Conservation (phyloP, 2,329 filamentous ascomycete species). For the Neoascochyta sp. region DNA sequence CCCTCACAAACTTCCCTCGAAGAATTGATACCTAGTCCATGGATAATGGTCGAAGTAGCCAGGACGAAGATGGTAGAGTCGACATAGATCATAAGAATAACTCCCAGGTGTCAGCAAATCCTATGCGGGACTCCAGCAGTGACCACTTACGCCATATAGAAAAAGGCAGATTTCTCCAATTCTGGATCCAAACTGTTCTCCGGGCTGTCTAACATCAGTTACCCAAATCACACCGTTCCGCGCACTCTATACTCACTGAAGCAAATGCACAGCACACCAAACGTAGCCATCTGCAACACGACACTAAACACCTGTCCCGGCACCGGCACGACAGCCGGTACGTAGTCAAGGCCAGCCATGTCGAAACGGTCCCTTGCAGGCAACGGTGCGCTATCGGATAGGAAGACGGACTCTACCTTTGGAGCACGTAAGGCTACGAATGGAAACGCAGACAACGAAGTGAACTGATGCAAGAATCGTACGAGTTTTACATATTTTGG, state of each 20-base stretch:
- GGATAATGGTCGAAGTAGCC: constrained; percentile 54
- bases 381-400: too few species aligned
- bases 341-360: constrained; percentile 7
- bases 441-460: too few species aligned
- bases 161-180: constrained; percentile 21
- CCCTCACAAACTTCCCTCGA: constrained; percentile 52
- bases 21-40: constrained; percentile 55
- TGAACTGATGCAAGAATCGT: too few species aligned
- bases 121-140: background rate
- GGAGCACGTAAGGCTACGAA: too few species aligned
- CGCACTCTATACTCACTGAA: constrained; percentile 8
- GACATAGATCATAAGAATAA: constrained; percentile 57
- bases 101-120: constrained; percentile 34
- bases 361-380: too few species aligned
- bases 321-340: constrained; percentile 18
- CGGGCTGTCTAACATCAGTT: constrained; percentile 13
- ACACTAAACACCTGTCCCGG: constrained; percentile 22
- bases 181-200: constrained; percentile 18
- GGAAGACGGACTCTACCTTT: too few species aligned
- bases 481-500: too few species aligned
- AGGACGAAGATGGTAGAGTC: constrained; percentile 61
- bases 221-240: background rate
- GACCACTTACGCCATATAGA: constrained; percentile 15
- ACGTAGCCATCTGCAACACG: constrained; percentile 20
- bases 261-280: constrained; percentile 19